Percentiles rank a stretch among this genome's conserved stretches.
Evolutionary conservation across 106 monocot genomes (phyloP).

Genomic region (Allium fistulosum): DNA sequence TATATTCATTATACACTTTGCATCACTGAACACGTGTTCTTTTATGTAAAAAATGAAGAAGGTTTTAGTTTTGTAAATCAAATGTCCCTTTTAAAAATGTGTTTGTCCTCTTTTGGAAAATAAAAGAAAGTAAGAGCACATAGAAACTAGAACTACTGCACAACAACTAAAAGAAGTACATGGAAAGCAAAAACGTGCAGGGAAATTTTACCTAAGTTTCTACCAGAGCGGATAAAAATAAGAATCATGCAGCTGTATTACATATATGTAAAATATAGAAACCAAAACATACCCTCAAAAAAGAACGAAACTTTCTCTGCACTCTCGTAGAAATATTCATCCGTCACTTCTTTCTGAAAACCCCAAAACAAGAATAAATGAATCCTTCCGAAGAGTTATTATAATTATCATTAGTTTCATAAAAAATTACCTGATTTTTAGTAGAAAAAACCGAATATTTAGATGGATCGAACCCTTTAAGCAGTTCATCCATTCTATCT

Average conservation of each 20-base stretch:
- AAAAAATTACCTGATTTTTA: constrained; percentile 60
- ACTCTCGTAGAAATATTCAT: constrained; percentile 81
- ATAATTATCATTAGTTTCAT: neutral
- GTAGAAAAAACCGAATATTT: constrained; percentile 75
- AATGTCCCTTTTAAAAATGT: too few species aligned
- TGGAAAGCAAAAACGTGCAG: neutral
- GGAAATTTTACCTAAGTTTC: too few species aligned
- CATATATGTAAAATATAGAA: neutral
- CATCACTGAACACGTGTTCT: too few species aligned
- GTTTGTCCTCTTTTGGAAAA: too few species aligned
- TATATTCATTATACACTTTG: too few species aligned
- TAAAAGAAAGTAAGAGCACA: too few species aligned
- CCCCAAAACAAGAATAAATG: constrained; percentile 3
- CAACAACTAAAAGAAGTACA: neutral
- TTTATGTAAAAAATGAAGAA: too few species aligned
- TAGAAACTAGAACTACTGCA: neutral
- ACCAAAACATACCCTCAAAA: constrained; percentile 58
- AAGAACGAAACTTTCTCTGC: constrained; percentile 95
- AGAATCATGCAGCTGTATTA: neutral
- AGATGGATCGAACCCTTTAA: constrained; percentile 61
- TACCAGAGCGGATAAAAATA: too few species aligned
- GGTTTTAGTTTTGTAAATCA: too few species aligned
- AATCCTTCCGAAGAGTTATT: neutral
- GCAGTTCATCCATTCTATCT: constrained; percentile 64
- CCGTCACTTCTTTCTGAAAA: constrained; percentile 44